Base-by-base conservation (phyloP, 768 basidiomycete genomes). In the Hydnomerulius pinastri region DNA sequence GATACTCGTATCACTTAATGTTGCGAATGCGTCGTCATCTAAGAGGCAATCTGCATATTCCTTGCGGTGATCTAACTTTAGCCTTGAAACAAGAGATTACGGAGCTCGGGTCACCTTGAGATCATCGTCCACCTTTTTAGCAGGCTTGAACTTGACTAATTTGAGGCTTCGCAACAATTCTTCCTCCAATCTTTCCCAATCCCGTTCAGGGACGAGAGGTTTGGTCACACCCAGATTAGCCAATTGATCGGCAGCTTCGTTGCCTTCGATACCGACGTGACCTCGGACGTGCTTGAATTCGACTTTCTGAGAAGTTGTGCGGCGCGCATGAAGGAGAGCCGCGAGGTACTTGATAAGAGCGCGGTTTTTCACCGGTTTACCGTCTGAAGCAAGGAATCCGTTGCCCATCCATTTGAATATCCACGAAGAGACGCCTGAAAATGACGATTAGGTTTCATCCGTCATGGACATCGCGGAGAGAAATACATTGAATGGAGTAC, bases 161-260 rank as follows among this genome's bases (percentile, higher is more conserved):
- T 49, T 21, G 38, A 66, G 54, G 33, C 27, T 40, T 38, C 49
- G 46, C 33, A 56, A 38, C 17, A 46, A 51, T 1, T 53, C 32
- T 42, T 47, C 38, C 44, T 64, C 62, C 17, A 68, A 51, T 25
- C 21, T 33, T 27, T 66, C 70, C 89, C 88, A 92, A 55, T 90
- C 78, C 39, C 75, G 74, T 29, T 91, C 88, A 4, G 62, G 60
- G 2, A 71, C 50, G 15, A 36, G 50, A 0, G 75, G 71, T 44
- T 74, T 50, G 9, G 61, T 56, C 9, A 77, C 66, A 3, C 92
- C 92, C 5, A 67, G 27, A 50, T 82, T 86, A 4, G 92, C 92
- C 48, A 85, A 77, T 12, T 54, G 59, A 64, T 98, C 95, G 3
- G 95, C 95, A 36, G 80, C 85, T 46, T 98, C 94, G 63, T 98